Evolutionary conservation across 345 rosid genomes (phyloP).

Genomic region (Bruguiera sexangula): DNA sequence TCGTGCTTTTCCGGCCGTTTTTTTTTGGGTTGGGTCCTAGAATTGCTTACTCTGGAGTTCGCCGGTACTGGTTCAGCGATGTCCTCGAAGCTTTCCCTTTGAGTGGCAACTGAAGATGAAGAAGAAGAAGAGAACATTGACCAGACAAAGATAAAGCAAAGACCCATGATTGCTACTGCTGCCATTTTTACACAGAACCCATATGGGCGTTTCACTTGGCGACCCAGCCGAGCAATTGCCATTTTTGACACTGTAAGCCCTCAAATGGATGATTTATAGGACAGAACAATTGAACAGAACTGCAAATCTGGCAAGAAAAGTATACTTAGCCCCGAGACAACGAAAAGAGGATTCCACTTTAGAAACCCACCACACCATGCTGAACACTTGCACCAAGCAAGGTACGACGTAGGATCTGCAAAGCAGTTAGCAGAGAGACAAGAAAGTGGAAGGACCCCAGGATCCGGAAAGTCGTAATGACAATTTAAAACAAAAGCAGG

Average conservation of each 20-base stretch:
- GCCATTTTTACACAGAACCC: conserved; percentile 72
- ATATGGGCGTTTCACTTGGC: conserved; percentile 69
- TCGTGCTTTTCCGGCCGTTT: conserved; percentile 32
- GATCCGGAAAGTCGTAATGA: conserved; percentile 2
- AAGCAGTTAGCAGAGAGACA: neutral
- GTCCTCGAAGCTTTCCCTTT: conserved; percentile 84
- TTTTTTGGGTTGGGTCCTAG: conserved; percentile 9
- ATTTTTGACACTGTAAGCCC: conserved; percentile 26
- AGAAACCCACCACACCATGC: neutral
- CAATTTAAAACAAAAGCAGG: conserved; percentile 5
- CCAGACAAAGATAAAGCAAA: conserved; percentile 84
- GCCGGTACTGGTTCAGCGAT: conserved; percentile 73
- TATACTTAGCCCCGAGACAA: conserved; percentile 1
- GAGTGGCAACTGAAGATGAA: conserved; percentile 56
- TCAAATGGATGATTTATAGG: neutral
- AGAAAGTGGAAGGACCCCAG: neutral
- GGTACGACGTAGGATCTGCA: no score
- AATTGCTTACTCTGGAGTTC: conserved; percentile 25
- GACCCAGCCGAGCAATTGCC: conserved; percentile 64
- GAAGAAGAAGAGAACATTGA: conserved; percentile 57
- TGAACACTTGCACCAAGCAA: no score
- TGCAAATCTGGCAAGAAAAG: conserved; percentile 6
- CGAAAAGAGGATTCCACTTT: neutral
- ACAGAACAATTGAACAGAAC: conserved; percentile 6
- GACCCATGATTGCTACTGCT: conserved; percentile 67